phyloP scores from a whole-genome alignment of 805 yeast genomes.

The Spathaspora girioi region DNA sequence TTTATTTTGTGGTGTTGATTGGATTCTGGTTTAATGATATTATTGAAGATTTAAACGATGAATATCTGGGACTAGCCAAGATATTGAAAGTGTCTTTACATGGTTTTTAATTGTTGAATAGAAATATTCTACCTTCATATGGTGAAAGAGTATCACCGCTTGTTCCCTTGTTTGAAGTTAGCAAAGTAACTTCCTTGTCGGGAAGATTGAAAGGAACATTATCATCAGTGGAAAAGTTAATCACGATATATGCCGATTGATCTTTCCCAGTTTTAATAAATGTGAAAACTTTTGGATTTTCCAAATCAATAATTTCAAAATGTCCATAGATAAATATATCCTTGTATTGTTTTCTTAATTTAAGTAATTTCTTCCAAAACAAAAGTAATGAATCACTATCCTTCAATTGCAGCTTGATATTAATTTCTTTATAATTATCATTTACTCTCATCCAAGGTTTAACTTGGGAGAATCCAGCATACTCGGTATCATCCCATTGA shows the following conservation, averaged over 20 bases:
- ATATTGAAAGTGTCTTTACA: neutral
- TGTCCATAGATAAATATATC: conserved; percentile 45
- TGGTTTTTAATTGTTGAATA: neutral
- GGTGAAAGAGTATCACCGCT: conserved; percentile 27
- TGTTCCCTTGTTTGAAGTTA: conserved; percentile 19
- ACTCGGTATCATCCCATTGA: conserved; percentile 45
- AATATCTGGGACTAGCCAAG: conserved; percentile 10
- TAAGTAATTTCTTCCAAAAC: conserved; percentile 44
- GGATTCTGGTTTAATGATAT: conserved; percentile 72
- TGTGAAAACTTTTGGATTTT: conserved; percentile 38
- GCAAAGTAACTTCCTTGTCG: conserved; percentile 22
- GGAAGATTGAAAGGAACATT: conserved; percentile 20
- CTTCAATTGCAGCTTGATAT: conserved; percentile 42
- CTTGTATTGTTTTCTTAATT: conserved; percentile 40
- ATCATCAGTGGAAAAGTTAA: conserved; percentile 39
- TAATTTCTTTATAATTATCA: conserved; percentile 47
- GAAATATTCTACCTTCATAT: conserved; percentile 44
- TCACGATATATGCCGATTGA: conserved; percentile 27
- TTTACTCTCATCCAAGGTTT: conserved; percentile 54
- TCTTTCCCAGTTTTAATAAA: conserved; percentile 35
- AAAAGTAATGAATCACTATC: conserved; percentile 44
- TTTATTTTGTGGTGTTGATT: conserved; percentile 67
- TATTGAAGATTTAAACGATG: conserved; percentile 31
- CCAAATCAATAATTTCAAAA: conserved; percentile 41
- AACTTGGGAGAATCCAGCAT: conserved; percentile 47